Evolutionary conservation across 768 basidiomycete species (phyloP).

Genomic region (Kwoniella botswanensis): DNA sequence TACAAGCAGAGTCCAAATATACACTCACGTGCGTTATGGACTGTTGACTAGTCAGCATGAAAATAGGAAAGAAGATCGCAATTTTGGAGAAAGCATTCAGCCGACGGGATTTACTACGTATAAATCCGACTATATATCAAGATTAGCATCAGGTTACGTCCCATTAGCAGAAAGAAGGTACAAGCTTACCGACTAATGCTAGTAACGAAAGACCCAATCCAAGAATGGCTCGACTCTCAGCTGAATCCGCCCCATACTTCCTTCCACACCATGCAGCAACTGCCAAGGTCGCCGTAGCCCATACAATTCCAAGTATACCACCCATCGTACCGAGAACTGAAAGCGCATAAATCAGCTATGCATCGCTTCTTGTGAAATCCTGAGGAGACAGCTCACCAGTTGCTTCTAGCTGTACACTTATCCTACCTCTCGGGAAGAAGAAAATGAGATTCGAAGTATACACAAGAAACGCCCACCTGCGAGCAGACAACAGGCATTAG

Average conservation of each 20-base stretch:
- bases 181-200: constrained; percentile 39
- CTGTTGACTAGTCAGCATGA: constrained; percentile 40
- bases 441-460: constrained; percentile 47
- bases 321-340: constrained; percentile 41
- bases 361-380: not conserved
- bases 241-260: constrained; percentile 36
- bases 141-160: not conserved
- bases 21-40: constrained; percentile 25
- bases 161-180: not conserved
- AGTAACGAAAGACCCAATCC: constrained; percentile 42
- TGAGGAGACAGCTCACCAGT: constrained; percentile 30
- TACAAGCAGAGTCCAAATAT: too few species aligned
- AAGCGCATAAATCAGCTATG: not conserved
- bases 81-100: constrained; percentile 43
- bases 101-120: constrained; percentile 34
- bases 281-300: constrained; percentile 39
- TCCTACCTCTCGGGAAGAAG: constrained; percentile 45
- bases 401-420: constrained; percentile 37
- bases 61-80: constrained; percentile 47
- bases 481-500: not conserved
- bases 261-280: constrained; percentile 40
- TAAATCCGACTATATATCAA: constrained; percentile 34
- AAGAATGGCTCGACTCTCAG: constrained; percentile 33
- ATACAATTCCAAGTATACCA: constrained; percentile 33
- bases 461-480: constrained; percentile 48